Evolutionary conservation across 495 filamentous ascomycete genomes (phyloP), one percentile per base, ranked within the genome.

Genomic region (Gamarada debralockiae): DNA sequence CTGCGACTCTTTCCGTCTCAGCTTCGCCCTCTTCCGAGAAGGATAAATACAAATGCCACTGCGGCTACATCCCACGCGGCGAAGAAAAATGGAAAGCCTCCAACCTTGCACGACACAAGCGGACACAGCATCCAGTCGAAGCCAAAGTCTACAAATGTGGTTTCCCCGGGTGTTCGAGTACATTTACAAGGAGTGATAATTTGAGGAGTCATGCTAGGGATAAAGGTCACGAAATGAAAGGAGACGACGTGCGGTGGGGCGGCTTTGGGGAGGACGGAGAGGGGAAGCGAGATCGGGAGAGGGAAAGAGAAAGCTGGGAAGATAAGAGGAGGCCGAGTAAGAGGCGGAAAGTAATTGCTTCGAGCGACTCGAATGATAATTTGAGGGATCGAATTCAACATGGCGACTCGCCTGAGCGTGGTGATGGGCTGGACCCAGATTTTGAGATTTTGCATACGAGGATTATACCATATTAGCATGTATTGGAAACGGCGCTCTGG

Each of bases 61-160:
- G 59, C 39, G 48, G 40, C 6, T 62, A 62, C 23, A 21, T 24
- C 1, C 59, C 59, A 6, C 23, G 15, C 3, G 59, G 59, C 17
- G 53, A 53, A 50, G 59, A 62, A 23, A 51, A 48, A 52, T 62
- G 53, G 52, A 62, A 62, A 48, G 48, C 55, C 2, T 62, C 59
- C 3, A 62, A 62, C 17, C 56, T 62, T 3, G 41, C 55, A 3
- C 42, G 59, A 3, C 59, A 62, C 38, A 62, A 62, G 18, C 42
- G 59, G 12, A 62, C 46, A 14, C 55, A 62, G 34, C 59, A 62
- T 33, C 33, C 59, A 0, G 31, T 37, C 33, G 39, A 56, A 37
- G 34, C 31, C 12, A 52, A 50, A 23, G 23, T 44, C 1, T 55
- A 56, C 40, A 9, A 22, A 0, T 62, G 59, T 23, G 31, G 15